Conservation (phyloP, 2,329 filamentous ascomycete species). For the Chaetomium olivaceum region DNA sequence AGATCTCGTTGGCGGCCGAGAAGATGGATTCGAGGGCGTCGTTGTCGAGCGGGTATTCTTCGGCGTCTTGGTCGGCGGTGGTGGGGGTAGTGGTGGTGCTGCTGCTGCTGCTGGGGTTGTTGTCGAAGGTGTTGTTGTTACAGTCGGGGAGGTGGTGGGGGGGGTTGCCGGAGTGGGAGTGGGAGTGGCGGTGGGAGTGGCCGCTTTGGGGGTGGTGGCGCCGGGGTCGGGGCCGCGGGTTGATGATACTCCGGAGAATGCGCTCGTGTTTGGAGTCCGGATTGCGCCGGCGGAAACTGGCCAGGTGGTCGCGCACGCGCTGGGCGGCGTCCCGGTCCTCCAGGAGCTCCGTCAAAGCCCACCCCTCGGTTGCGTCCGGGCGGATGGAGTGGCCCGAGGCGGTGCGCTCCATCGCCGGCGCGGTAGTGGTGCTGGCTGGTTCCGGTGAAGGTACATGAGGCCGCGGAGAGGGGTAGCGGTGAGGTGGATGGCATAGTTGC, state of each 20-base stretch:
- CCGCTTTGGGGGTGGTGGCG: neutral
- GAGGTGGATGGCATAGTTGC: constrained; percentile 9
- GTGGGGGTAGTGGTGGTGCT: constrained; percentile 10
- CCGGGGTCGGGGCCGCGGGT: constrained; percentile 40
- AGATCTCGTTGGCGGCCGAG: constrained; percentile 61
- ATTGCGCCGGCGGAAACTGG: constrained; percentile 46
- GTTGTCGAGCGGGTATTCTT: constrained; percentile 54
- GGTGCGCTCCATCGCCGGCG: constrained; percentile 48
- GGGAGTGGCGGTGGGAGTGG: neutral
- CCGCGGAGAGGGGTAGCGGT: constrained; percentile 7
- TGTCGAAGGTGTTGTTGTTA: neutral
- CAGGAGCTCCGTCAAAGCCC: constrained; percentile 42
- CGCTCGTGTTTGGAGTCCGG: constrained; percentile 56
- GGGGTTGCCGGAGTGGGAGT: neutral
- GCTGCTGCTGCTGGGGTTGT: neutral
- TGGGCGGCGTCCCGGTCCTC: constrained; percentile 51
- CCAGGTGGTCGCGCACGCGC: constrained; percentile 51
- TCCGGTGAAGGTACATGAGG: constrained; percentile 17
- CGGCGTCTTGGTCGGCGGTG: constrained; percentile 41
- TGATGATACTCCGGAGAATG: constrained; percentile 60
- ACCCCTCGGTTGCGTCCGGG: constrained; percentile 42
- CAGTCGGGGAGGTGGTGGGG: neutral
- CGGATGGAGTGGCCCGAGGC: constrained; percentile 52
- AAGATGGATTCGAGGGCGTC: constrained; percentile 59
- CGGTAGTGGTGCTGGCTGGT: constrained; percentile 20